phyloP scores from a whole-genome alignment of 148 eudicot species.

The Rhododendron molle region DNA sequence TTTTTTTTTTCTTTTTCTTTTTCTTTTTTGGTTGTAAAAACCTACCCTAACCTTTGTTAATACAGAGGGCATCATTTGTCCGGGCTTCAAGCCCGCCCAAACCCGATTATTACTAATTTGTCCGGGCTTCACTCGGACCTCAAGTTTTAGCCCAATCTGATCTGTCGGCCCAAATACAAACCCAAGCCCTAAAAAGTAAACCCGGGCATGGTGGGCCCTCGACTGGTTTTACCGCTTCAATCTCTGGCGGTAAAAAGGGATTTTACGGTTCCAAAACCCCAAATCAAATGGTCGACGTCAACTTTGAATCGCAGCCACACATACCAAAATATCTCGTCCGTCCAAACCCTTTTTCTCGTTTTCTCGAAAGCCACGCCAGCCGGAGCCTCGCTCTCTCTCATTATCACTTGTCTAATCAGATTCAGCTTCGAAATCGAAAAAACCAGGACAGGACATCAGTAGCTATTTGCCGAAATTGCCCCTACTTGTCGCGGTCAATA shows the following conservation, averaged over 20 bases:
- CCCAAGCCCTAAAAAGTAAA: background rate
- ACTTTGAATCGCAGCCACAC: slow-evolving; percentile 11
- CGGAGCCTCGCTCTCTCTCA: background rate
- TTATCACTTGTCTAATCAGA: background rate
- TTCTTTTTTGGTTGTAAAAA: too few species aligned
- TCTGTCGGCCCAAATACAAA: background rate
- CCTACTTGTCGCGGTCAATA: background rate
- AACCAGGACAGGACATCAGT: background rate
- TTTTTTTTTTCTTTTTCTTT: too few species aligned
- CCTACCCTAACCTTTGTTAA: too few species aligned
- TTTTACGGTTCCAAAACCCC: background rate
- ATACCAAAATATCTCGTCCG: slow-evolving; percentile 15
- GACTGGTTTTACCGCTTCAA: background rate
- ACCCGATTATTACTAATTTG: background rate
- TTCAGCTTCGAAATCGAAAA: background rate
- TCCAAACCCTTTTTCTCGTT: slow-evolving; percentile 4
- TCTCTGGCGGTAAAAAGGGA: background rate
- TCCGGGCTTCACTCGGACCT: background rate
- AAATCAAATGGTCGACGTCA: background rate
- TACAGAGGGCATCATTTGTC: background rate
- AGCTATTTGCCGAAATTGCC: background rate
- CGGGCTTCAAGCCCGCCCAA: background rate
- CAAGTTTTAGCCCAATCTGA: background rate
- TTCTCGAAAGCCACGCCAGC: slow-evolving; percentile 15
- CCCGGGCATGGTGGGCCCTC: background rate